phyloP scores from a whole-genome alignment of 331 rosid genomes.

The Quercus tomentella region DNA sequence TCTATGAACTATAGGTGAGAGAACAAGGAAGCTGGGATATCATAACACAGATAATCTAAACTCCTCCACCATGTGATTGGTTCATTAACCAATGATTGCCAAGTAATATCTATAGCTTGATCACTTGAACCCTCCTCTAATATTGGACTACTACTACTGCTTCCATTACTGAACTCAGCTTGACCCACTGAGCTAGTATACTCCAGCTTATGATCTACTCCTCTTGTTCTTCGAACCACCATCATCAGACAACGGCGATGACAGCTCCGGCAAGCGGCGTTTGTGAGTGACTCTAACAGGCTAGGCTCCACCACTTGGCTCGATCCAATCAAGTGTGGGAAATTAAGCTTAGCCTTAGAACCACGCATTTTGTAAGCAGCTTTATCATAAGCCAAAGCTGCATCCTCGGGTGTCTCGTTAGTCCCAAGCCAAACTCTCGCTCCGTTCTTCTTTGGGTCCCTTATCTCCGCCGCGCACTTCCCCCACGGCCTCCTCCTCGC shows the following conservation, averaged over 20 bases:
- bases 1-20: too few species aligned
- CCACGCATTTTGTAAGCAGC: slow-evolving; percentile 22
- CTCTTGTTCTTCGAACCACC: not conserved
- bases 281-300: not conserved
- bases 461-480: slow-evolving; percentile 32
- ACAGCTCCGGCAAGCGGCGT: not conserved
- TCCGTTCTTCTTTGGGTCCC: slow-evolving; percentile 34
- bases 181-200: not conserved
- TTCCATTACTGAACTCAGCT: too few species aligned
- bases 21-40: too few species aligned
- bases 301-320: not conserved
- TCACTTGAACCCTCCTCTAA: not conserved
- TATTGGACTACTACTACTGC: not conserved
- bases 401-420: slow-evolving; percentile 17
- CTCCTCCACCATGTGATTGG: not conserved
- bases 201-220: not conserved
- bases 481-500: slow-evolving; percentile 32
- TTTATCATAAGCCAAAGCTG: slow-evolving; percentile 34
- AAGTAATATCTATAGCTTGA: not conserved
- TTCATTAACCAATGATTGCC: not conserved
- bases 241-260: not conserved
- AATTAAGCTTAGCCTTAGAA: slow-evolving; percentile 23
- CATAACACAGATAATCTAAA: not conserved
- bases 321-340: slow-evolving; percentile 8
- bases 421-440: slow-evolving; percentile 42